A percentile compares a stretch with the other conserved stretches of the same genome.
These are phyloP conservation scores for Mycosarcoma maydis DNA, from an alignment of 1,284 basidiomycete species.

Conservation along the genomic window DNA sequence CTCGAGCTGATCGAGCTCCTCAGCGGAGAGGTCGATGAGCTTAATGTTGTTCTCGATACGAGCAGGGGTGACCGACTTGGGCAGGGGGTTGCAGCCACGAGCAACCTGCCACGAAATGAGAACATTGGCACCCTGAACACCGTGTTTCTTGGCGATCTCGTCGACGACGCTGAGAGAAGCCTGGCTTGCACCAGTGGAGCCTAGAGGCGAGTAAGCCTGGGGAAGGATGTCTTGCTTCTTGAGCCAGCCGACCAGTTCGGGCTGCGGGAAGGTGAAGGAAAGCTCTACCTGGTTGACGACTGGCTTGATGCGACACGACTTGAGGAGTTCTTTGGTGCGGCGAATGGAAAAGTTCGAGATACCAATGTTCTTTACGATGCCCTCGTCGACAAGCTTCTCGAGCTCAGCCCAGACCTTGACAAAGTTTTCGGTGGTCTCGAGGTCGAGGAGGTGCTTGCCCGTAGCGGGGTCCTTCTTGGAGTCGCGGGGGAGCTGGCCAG, in stretches of 20 bases:
- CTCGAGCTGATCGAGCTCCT: constrained; percentile 60
- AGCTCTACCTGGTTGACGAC: constrained; percentile 63
- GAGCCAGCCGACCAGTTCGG: constrained; percentile 78
- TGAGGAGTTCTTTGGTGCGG: constrained; percentile 55
- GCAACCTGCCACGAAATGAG: constrained; percentile 57
- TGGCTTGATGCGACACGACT: constrained; percentile 52
- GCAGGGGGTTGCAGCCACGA: constrained; percentile 57
- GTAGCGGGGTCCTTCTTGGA: constrained; percentile 60
- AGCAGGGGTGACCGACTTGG: constrained; percentile 44
- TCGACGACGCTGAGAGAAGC: constrained; percentile 51
- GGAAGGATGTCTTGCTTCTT: constrained; percentile 57
- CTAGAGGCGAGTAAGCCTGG: constrained; percentile 61
- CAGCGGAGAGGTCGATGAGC: constrained; percentile 70
- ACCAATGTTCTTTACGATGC: constrained; percentile 71
- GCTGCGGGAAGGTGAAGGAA: constrained; percentile 73
- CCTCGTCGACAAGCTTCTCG: constrained; percentile 60
- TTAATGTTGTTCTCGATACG: constrained; percentile 59
- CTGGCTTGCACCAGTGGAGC: constrained; percentile 47
- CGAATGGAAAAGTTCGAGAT: constrained; percentile 69
- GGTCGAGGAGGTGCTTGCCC: constrained; percentile 75
- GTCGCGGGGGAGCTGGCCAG: constrained; percentile 49
- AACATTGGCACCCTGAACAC: constrained; percentile 55
- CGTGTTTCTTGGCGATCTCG: constrained; percentile 54
- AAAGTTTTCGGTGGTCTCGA: constrained; percentile 69
- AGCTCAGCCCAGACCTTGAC: constrained; percentile 49